These are phyloP conservation scores for Penicillium olsonii DNA, from an alignment of 2,329 filamentous ascomycete genomes.

Conservation along the genomic window DNA sequence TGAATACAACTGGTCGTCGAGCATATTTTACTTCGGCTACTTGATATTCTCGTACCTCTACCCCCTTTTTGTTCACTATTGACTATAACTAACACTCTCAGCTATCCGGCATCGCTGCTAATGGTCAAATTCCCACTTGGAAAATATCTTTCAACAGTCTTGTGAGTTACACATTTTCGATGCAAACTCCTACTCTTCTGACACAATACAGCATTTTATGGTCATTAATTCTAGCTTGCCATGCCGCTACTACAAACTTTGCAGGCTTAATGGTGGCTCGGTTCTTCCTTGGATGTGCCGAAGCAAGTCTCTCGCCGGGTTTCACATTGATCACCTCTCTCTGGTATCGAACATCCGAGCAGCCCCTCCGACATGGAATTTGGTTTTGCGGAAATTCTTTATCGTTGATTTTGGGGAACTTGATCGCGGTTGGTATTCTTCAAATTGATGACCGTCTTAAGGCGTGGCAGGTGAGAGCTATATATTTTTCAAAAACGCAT, in stretches of 20 bases:
- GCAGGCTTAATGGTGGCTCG: conserved; percentile 42
- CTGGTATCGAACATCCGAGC: conserved; percentile 33
- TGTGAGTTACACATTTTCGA: conserved; percentile 10
- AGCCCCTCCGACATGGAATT: conserved; percentile 32
- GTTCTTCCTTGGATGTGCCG: conserved; percentile 47
- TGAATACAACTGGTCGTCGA: conserved; percentile 26
- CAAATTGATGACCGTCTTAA: conserved; percentile 22
- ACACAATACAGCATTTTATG: conserved; percentile 26
- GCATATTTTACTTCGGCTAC: conserved; percentile 32
- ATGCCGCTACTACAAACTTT: conserved; percentile 42
- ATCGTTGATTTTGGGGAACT: conserved; percentile 27
- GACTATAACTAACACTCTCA: background rate
- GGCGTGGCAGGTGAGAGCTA: conserved; percentile 27
- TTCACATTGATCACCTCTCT: conserved; percentile 38
- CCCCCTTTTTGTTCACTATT: background rate
- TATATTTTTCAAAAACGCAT: too few species aligned
- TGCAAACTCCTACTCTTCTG: background rate
- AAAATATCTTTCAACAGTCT: conserved; percentile 35
- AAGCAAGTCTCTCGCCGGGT: conserved; percentile 38
- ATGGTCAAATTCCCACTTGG: conserved; percentile 40
- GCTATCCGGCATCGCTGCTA: conserved; percentile 35
- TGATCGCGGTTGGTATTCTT: conserved; percentile 29
- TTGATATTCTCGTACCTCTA: conserved; percentile 28
- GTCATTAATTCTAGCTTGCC: conserved; percentile 32
- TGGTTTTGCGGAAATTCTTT: conserved; percentile 35